phyloP scores from a whole-genome alignment of 306 rosid genomes.

The Rubus idaeus region DNA sequence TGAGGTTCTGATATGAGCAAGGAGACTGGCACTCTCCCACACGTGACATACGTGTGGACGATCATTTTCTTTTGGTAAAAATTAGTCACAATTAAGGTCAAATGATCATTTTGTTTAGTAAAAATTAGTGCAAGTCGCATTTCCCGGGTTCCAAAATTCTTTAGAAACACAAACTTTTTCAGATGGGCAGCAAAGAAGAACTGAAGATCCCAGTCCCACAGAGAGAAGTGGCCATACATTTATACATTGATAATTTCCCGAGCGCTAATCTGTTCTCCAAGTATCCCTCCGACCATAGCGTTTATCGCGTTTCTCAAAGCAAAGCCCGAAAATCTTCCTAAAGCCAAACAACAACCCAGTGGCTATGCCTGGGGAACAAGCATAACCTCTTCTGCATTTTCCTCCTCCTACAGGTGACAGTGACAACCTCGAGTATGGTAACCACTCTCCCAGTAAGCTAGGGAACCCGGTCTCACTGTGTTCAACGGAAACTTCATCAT shows the following conservation, averaged over 20 bases:
- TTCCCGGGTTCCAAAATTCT: not conserved
- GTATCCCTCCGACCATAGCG: slow-evolving; percentile 21
- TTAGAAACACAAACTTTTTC: not conserved
- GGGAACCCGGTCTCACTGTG: slow-evolving; percentile 30
- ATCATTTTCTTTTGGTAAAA: no score
- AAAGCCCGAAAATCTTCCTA: slow-evolving; percentile 48
- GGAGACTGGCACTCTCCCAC: not conserved
- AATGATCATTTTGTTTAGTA: no score
- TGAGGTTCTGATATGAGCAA: not conserved
- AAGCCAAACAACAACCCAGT: slow-evolving; percentile 49
- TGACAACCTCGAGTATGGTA: slow-evolving; percentile 39
- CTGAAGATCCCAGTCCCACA: not conserved
- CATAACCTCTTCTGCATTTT: slow-evolving; percentile 31
- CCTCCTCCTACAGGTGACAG: slow-evolving; percentile 35
- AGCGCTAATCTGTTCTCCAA: slow-evolving; percentile 24
- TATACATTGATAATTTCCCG: not conserved
- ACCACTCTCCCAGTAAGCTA: slow-evolving; percentile 50
- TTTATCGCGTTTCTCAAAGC: slow-evolving; percentile 36
- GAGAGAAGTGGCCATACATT: not conserved
- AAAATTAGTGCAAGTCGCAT: not conserved
- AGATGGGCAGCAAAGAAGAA: not conserved
- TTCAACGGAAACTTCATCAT: slow-evolving; percentile 21
- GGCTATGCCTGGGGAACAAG: slow-evolving; percentile 36
- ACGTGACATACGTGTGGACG: slow-evolving; percentile 1
- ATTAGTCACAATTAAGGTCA: no score